Conservation (phyloP, 2,329 filamentous ascomycete genomes). For the Ceratocystiopsis minuta region DNA sequence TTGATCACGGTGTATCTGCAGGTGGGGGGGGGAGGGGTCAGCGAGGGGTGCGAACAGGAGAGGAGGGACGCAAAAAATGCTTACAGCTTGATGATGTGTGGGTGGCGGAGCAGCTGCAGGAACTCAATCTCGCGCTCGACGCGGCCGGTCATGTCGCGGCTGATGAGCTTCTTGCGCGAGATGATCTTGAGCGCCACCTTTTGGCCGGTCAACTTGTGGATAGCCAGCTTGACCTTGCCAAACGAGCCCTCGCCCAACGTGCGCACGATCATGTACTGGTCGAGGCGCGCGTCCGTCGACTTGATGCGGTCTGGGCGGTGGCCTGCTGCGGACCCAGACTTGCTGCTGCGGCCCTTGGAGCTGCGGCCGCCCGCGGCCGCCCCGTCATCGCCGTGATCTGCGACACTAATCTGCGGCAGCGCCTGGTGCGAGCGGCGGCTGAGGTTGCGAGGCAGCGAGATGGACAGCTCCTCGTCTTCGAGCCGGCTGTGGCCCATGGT, state of each 20-base stretch:
- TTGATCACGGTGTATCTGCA: constrained; percentile 87
- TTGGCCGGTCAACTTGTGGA: constrained; percentile 79
- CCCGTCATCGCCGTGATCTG: constrained; percentile 11
- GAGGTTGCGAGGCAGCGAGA: constrained; percentile 50
- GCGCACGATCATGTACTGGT: constrained; percentile 77
- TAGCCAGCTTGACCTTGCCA: constrained; percentile 93
- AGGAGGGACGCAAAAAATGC: constrained; percentile 14
- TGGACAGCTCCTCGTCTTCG: constrained; percentile 70
- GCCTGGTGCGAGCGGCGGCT: constrained; percentile 31
- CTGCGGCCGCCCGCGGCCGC: constrained; percentile 1
- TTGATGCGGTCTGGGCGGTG: constrained; percentile 11
- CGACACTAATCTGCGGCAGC: constrained; percentile 20
- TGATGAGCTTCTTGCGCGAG: constrained; percentile 85
- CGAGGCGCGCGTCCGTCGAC: constrained; percentile 23
- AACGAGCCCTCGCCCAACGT: constrained; percentile 95
- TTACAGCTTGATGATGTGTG: constrained; percentile 97
- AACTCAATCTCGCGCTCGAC: constrained; percentile 98
- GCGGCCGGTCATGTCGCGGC: constrained; percentile 90
- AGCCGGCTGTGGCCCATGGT: constrained; percentile 38
- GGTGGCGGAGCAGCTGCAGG: constrained; percentile 82
- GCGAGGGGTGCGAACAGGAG: constrained; percentile 2
- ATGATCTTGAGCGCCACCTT: constrained; percentile 98
- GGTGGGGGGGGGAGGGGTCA: constrained; percentile 8
- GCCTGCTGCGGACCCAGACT: neutral
- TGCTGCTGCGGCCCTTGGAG: constrained; percentile 6